A percentile compares a stretch with the other conserved stretches of the same genome.
Conservation (phyloP, 805 yeast genomes). For the Candida patagonica region DNA sequence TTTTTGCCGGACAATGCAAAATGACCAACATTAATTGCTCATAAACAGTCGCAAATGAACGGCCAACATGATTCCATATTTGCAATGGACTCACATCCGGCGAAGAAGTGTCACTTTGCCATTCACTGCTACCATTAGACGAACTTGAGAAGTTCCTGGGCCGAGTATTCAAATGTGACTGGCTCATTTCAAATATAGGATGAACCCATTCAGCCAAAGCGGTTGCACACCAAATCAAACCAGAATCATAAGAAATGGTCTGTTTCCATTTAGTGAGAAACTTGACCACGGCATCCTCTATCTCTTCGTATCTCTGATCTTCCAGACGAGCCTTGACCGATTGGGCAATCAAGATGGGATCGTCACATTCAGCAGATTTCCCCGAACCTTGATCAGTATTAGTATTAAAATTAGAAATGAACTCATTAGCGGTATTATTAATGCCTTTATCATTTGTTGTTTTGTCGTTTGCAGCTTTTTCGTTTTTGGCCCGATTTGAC, state of each 20-base stretch:
- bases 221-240: slow-evolving; percentile 80
- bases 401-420: slow-evolving; percentile 2
- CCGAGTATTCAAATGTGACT: background rate
- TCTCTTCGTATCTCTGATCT: slow-evolving; percentile 15
- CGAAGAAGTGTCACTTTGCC: slow-evolving; percentile 2
- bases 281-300: slow-evolving; percentile 51
- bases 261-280: slow-evolving; percentile 75
- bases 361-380: background rate
- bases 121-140: background rate
- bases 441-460: slow-evolving; percentile 6
- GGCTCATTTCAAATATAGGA: slow-evolving; percentile 35
- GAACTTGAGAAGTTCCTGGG: background rate
- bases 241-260: slow-evolving; percentile 67
- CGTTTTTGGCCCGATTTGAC: slow-evolving; percentile 1
- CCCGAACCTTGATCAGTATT: slow-evolving; percentile 1
- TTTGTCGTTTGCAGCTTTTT: slow-evolving; percentile 6
- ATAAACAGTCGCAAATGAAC: slow-evolving; percentile 44
- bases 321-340: slow-evolving; percentile 8
- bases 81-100: slow-evolving; percentile 12
- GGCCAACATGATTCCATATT: slow-evolving; percentile 7
- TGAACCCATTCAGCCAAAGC: slow-evolving; percentile 88
- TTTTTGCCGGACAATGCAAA: slow-evolving; percentile 59
- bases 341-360: slow-evolving; percentile 1
- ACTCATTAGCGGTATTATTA: background rate
- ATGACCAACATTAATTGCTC: slow-evolving; percentile 70